Percentiles rank a stretch among this genome's conserved stretches.
Conservation (phyloP, 495 filamentous ascomycete genomes). For the Lasiosphaeria ovina region DNA sequence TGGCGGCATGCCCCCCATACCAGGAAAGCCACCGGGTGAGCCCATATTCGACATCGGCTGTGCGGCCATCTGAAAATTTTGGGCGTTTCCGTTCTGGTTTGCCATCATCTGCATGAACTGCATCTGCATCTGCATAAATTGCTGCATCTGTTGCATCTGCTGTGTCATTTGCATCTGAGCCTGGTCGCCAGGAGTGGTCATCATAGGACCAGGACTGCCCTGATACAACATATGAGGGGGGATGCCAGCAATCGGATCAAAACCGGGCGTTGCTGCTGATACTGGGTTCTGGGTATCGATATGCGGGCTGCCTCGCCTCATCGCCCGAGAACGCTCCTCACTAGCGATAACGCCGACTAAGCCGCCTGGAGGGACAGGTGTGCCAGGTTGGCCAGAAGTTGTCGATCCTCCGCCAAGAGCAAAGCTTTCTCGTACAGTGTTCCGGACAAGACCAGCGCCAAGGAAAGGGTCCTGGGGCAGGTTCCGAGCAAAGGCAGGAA, state of each 20-base stretch:
- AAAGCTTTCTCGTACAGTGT: slow-evolving; percentile 72
- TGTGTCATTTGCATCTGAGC: slow-evolving; percentile 80
- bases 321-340: slow-evolving; percentile 75
- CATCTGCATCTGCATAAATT: slow-evolving; percentile 94
- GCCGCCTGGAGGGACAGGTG: slow-evolving; percentile 57
- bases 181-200: slow-evolving; percentile 65
- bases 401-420: slow-evolving; percentile 65
- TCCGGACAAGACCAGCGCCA: slow-evolving; percentile 76
- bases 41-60: slow-evolving; percentile 34
- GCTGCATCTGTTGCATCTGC: slow-evolving; percentile 84
- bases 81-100: slow-evolving; percentile 33
- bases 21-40: slow-evolving; percentile 12
- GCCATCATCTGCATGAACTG: slow-evolving; percentile 84
- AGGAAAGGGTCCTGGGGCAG: slow-evolving; percentile 88
- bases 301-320: slow-evolving; percentile 78
- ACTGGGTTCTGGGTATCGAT: slow-evolving; percentile 42
- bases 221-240: slow-evolving; percentile 51
- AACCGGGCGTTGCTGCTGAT: slow-evolving; percentile 25
- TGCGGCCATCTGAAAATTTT: slow-evolving; percentile 36
- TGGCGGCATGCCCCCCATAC: slow-evolving; percentile 19
- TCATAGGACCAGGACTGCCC: slow-evolving; percentile 33
- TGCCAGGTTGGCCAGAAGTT: slow-evolving; percentile 28
- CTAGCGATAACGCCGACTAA: slow-evolving; percentile 87
- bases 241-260: slow-evolving; percentile 46
- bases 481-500: slow-evolving; percentile 80